These are phyloP conservation scores for Lippia alba DNA, from an alignment of 305 asterid genomes.

Conservation along the genomic window DNA sequence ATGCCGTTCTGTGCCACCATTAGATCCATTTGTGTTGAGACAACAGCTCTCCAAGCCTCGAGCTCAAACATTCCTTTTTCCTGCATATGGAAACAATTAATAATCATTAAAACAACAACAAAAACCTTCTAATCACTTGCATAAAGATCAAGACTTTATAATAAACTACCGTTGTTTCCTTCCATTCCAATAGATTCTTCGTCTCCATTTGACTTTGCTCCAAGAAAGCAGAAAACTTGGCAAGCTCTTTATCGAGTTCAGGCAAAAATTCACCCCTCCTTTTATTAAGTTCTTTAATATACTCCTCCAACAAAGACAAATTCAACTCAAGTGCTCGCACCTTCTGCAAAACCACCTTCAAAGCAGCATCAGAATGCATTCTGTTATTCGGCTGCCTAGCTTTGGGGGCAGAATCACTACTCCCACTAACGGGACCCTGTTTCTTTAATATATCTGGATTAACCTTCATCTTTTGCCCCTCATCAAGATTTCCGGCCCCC, in stretches of 20 bases:
- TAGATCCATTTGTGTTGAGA: slow-evolving; percentile 60
- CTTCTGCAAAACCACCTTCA: slow-evolving; percentile 86
- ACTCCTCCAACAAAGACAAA: slow-evolving; percentile 85
- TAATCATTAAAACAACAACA: slow-evolving; percentile 12
- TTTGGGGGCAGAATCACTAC: slow-evolving; percentile 53
- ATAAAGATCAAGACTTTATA: slow-evolving; percentile 4
- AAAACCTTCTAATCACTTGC: slow-evolving; percentile 2
- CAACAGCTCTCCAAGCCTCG: slow-evolving; percentile 71
- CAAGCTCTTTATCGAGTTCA: slow-evolving; percentile 72
- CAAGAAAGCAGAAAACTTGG: slow-evolving; percentile 58
- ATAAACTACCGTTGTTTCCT: slow-evolving; percentile 60
- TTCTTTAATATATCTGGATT: slow-evolving; percentile 48
- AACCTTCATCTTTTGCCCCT: slow-evolving; percentile 47
- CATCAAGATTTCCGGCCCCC: slow-evolving; percentile 48
- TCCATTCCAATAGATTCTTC: slow-evolving; percentile 80
- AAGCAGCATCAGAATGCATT: slow-evolving; percentile 85
- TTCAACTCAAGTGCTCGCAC: slow-evolving; percentile 87
- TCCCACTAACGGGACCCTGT: slow-evolving; percentile 36
- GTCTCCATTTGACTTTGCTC: slow-evolving; percentile 77
- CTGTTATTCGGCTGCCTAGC: slow-evolving; percentile 66
- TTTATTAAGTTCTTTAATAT: slow-evolving; percentile 76
- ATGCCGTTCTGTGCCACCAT: slow-evolving; percentile 70
- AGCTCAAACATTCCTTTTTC: slow-evolving; percentile 70
- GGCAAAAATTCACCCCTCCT: slow-evolving; percentile 79
- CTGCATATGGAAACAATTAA: slow-evolving; percentile 41